Conservation (phyloP, 805 yeast genomes). For the Wickerhamiella australiensis region DNA sequence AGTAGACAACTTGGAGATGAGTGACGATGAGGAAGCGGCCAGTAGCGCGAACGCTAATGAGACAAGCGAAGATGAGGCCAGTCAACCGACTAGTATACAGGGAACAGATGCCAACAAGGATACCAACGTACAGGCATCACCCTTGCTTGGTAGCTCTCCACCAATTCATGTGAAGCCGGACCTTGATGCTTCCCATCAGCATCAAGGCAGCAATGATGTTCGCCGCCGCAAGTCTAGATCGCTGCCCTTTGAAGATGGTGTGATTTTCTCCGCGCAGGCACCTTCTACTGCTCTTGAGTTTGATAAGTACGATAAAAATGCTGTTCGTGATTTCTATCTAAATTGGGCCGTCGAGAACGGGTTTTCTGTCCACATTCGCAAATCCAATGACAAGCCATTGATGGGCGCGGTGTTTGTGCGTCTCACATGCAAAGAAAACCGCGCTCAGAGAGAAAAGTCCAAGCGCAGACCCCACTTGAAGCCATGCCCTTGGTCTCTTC, state of each 20-base stretch:
- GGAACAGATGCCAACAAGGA: too few species aligned
- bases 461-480: background rate
- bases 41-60: background rate
- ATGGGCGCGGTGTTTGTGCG: background rate
- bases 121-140: too few species aligned
- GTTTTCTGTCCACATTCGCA: background rate
- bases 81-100: background rate
- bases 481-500: slow-evolving; percentile 2
- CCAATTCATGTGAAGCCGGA: too few species aligned
- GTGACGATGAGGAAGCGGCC: background rate
- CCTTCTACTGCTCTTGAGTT: background rate
- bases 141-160: background rate
- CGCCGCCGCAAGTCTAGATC: background rate
- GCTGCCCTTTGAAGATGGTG: background rate
- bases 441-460: background rate
- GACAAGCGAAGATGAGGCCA: too few species aligned
- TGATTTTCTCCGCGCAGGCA: background rate
- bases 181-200: too few species aligned
- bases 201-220: background rate
- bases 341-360: background rate
- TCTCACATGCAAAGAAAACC: background rate
- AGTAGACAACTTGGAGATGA: too few species aligned
- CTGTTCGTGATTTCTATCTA: background rate
- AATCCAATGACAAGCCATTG: background rate
- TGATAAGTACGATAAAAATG: background rate